Conservation (phyloP, 352 stramenopile genomes). For the Pythium guiyangense region DNA sequence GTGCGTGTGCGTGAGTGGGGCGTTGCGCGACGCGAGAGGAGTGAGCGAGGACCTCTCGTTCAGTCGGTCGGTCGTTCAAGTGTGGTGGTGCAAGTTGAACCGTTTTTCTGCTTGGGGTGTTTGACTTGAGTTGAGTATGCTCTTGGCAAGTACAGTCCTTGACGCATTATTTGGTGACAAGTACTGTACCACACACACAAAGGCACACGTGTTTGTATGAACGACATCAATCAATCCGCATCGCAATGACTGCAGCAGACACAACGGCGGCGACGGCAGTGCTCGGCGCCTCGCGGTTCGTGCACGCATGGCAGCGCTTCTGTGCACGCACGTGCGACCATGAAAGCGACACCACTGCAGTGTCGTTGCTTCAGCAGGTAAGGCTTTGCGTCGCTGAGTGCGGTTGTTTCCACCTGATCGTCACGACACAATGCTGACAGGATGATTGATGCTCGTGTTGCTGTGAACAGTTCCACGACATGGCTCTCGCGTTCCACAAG, state of each 20-base stretch:
- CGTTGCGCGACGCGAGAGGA: too few relatives aligned
- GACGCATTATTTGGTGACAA: too few relatives aligned
- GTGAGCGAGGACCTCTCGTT: too few relatives aligned
- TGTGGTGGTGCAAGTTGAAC: too few relatives aligned
- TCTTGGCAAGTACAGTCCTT: too few relatives aligned
- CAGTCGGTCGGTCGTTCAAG: too few relatives aligned
- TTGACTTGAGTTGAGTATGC: too few relatives aligned
- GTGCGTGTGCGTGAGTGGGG: background rate
- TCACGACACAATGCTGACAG: background rate
- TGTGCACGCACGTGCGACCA: slow-evolving; percentile 3
- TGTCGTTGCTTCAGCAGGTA: slow-evolving; percentile 7
- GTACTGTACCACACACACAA: too few relatives aligned
- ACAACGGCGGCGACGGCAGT: too few relatives aligned
- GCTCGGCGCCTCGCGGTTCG: slow-evolving; percentile 53
- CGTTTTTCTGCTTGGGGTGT: too few relatives aligned
- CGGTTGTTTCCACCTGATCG: background rate
- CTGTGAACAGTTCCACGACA: slow-evolving; percentile 4
- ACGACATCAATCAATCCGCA: background rate
- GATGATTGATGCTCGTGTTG: background rate
- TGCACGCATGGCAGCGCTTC: slow-evolving; percentile 51
- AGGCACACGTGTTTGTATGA: background rate
- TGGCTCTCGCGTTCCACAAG: slow-evolving; percentile 7
- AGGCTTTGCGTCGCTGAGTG: background rate
- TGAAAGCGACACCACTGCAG: background rate
- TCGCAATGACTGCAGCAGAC: slow-evolving; percentile 11